Base-by-base conservation (phyloP, 306 rosid species). In the Sechiopsis laciniata region DNA sequence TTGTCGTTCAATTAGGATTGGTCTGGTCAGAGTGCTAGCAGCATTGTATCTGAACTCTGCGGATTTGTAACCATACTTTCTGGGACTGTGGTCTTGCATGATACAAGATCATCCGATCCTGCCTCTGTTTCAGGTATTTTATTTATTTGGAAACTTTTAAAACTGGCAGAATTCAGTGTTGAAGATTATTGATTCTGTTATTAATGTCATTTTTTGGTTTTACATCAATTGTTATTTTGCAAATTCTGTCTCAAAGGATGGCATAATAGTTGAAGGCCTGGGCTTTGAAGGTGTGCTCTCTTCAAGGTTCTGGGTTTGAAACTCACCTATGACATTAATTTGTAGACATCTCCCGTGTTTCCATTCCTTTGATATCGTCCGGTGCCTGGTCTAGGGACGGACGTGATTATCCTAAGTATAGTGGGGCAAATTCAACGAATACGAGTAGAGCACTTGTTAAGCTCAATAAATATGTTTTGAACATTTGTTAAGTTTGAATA, bases 21-120 rank as follows among this genome's bases (percentile, higher is more conserved):
- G 79, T 87, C 83, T 74, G 98, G 95, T 79, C 98, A 94, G 87
- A 94, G 92, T 79, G 87, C 82, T 20, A 87, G 89, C 84, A 94
- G 86, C 75, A 87, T 94, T 55, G 89, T 67, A 2, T 90, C 97
- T 15, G 97, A 84, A 82, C 84, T 93, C 59, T 90, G 98, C 54
- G 98, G 98, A 61, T 88, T 93, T 83, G 71, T 88, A 65, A 93
- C 90, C 37, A 84, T 92, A 57, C 87, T 92, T 80, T 90, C 97
- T 42, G 97, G 96, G 78, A 92, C 97, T 55, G 71, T 81, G 71
- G 67, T 92, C 69, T 88, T 92, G 86, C 96, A 90, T 67, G 83
- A 88, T 75, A 88, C 91, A 78, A 83, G 87, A 74, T 90, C 89
- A 71, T 83, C 91, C 17, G 88, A 92, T 64, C 85, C 86, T 61